Evolutionary conservation across 805 yeast species (phyloP).

Genomic region (Kregervanrija fluxuum): DNA sequence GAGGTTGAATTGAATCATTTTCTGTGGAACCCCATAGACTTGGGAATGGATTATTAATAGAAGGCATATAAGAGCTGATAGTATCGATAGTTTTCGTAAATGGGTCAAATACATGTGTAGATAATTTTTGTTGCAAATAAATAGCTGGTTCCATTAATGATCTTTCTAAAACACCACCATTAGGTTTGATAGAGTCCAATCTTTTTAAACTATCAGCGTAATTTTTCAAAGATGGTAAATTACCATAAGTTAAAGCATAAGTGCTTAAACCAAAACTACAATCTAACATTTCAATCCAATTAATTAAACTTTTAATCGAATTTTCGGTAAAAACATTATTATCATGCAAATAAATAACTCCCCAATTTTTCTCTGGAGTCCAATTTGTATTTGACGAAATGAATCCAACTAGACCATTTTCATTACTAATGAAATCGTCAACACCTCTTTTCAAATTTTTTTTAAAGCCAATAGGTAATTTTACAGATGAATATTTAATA

Average conservation of each 20-base stretch:
- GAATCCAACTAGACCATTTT: conserved; percentile 15
- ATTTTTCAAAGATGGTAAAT: conserved; percentile 20
- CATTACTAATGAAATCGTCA: conserved; percentile 5
- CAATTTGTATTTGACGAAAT: conserved; percentile 23
- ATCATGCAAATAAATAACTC: conserved; percentile 19
- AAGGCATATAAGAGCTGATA: conserved; percentile 17
- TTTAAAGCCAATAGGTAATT: conserved; percentile 23
- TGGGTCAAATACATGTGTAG: conserved; percentile 25
- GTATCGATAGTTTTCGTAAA: conserved; percentile 20
- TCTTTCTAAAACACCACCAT: conserved; percentile 21
- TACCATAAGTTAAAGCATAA: conserved; percentile 18
- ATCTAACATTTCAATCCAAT: conserved; percentile 21
- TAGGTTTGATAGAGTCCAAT: conserved; percentile 12
- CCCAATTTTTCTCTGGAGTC: conserved; percentile 27
- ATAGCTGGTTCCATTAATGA: conserved; percentile 24
- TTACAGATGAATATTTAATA: conserved; percentile 23
- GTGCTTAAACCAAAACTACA: conserved; percentile 21
- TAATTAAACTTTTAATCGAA: conserved; percentile 15
- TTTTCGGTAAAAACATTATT: conserved; percentile 14
- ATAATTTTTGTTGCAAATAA: conserved; percentile 22
- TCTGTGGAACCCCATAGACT: conserved; percentile 2
- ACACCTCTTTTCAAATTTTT: conserved; percentile 21
- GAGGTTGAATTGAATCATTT: neutral
- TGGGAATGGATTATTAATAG: conserved; percentile 6
- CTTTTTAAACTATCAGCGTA: conserved; percentile 15